A percentile compares a stretch with the other conserved stretches of the same genome.
Conservation (phyloP, 106 monocot species). For the Dioscorea alata region DNA sequence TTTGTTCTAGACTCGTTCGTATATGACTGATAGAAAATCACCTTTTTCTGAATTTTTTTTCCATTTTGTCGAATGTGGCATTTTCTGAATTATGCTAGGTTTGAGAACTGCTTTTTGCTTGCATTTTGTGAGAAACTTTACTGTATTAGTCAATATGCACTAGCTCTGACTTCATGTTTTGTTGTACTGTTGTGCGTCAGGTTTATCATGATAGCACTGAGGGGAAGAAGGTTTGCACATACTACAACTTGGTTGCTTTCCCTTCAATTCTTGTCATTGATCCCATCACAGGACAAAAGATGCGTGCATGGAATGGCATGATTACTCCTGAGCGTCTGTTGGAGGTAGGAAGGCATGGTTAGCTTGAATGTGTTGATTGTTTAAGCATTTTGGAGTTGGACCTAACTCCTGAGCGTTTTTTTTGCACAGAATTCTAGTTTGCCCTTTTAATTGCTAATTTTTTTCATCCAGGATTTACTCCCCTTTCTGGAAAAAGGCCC, state of each 20-base stretch:
- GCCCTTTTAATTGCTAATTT: neutral
- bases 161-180: too few species aligned
- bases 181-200: slow-evolving; percentile 14
- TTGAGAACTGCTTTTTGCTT: too few species aligned
- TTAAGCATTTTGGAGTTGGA: too few species aligned
- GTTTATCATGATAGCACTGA: slow-evolving; percentile 81
- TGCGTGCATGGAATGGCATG: slow-evolving; percentile 90
- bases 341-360: slow-evolving; percentile 47
- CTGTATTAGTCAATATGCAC: too few species aligned
- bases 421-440: neutral
- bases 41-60: too few species aligned
- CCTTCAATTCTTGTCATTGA: slow-evolving; percentile 86
- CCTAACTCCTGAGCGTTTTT: too few species aligned
- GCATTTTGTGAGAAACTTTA: too few species aligned
- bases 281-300: slow-evolving; percentile 96
- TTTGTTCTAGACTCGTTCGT: too few species aligned
- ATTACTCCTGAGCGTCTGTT: slow-evolving; percentile 76
- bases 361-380: too few species aligned
- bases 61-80: too few species aligned
- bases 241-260: slow-evolving; percentile 61
- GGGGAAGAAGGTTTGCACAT: slow-evolving; percentile 95
- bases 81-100: too few species aligned
- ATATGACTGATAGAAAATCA: too few species aligned
- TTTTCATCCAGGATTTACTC: slow-evolving; percentile 41
- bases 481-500: slow-evolving; percentile 88